These are phyloP conservation scores for Tephrocybe sp. DNA, from an alignment of 768 basidiomycete genomes.

Conservation along the genomic window DNA sequence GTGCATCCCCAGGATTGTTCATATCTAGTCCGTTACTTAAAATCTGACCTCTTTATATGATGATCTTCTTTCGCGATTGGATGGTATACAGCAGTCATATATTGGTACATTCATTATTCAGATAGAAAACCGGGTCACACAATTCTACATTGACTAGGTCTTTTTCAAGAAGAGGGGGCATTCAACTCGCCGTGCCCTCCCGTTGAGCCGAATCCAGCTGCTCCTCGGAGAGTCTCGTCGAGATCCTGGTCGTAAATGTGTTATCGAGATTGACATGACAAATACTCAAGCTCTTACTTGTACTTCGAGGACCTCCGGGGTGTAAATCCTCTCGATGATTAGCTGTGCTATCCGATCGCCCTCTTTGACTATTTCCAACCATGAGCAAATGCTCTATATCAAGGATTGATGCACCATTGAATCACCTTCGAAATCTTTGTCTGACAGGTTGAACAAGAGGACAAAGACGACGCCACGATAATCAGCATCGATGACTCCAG, in stretches of 20 bases:
- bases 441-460: conserved; percentile 88
- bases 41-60: too few species aligned
- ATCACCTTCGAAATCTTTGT: conserved; percentile 83
- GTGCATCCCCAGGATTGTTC: too few species aligned
- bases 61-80: too few species aligned
- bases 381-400: background rate
- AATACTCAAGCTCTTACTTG: conserved; percentile 46
- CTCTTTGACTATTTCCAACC: conserved; percentile 62
- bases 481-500: conserved; percentile 95
- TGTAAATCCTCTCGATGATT: conserved; percentile 87
- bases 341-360: conserved; percentile 97
- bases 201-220: conserved; percentile 91
- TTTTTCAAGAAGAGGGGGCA: conserved; percentile 15
- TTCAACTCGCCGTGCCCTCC: conserved; percentile 71
- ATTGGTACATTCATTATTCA: background rate
- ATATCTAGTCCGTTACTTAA: too few species aligned
- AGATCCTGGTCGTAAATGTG: conserved; percentile 53
- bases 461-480: conserved; percentile 92
- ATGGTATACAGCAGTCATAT: background rate
- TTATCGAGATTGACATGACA: background rate
- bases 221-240: conserved; percentile 80
- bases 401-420: background rate
- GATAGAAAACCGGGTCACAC: background rate
- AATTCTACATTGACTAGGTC: background rate
- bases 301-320: conserved; percentile 84